phyloP scores from a whole-genome alignment of 495 filamentous ascomycete species.

The Daldinia loculata region DNA sequence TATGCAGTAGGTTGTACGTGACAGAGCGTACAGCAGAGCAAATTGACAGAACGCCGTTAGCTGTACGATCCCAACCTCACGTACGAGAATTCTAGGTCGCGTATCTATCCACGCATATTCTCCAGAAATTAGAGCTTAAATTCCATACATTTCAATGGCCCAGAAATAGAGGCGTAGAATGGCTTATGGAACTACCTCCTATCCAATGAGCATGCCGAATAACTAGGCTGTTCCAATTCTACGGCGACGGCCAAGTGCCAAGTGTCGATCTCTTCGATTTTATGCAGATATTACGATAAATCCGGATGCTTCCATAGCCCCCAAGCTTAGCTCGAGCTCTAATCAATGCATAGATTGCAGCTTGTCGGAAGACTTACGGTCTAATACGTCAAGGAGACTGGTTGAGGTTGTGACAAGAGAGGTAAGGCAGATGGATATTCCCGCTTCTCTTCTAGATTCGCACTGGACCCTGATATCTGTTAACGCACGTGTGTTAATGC shows the following conservation, averaged over 20 bases:
- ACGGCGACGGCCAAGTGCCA: constrained; percentile 13
- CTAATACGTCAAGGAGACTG: not conserved
- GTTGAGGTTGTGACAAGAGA: not conserved
- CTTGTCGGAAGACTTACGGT: not conserved
- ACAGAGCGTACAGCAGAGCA: constrained; percentile 32
- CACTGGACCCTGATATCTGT: constrained; percentile 22
- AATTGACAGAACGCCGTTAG: constrained; percentile 33
- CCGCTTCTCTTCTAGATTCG: constrained; percentile 13
- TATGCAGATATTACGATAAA: constrained; percentile 39
- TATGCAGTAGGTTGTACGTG: constrained; percentile 30
- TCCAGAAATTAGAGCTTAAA: constrained; percentile 22
- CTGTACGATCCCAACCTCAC: constrained; percentile 32
- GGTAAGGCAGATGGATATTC: not conserved
- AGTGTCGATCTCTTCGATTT: constrained; percentile 38
- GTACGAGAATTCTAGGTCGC: constrained; percentile 19
- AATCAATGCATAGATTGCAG: constrained; percentile 22
- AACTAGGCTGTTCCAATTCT: constrained; percentile 20
- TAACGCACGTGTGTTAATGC: constrained; percentile 23
- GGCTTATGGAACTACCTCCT: constrained; percentile 5
- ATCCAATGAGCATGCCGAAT: constrained; percentile 19
- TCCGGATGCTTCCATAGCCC: constrained; percentile 26
- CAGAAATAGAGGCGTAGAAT: constrained; percentile 14
- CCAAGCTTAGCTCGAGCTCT: constrained; percentile 18
- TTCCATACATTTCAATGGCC: constrained; percentile 20
- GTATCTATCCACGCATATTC: constrained; percentile 22